A percentile compares a stretch with the other conserved stretches of the same genome.
phyloP scores from a whole-genome alignment of 2,329 filamentous ascomycete genomes.

The Aspergillus sp. region DNA sequence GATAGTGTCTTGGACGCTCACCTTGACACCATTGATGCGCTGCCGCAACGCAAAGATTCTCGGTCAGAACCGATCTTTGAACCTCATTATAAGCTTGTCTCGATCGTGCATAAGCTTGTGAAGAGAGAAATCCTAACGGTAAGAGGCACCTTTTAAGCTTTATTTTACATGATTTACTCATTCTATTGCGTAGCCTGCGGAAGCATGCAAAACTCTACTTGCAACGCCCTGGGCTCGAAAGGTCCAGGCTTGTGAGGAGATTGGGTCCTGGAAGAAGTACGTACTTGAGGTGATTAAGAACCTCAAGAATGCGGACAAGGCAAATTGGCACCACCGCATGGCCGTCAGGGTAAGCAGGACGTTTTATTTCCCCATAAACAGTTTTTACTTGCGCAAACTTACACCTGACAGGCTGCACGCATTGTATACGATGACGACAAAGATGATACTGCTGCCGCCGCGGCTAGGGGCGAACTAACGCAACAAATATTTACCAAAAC shows the following conservation, averaged over 20 bases:
- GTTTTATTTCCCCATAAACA: neutral
- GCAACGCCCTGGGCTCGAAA: conserved; percentile 58
- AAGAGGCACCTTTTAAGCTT: conserved; percentile 13
- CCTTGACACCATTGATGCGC: conserved; percentile 58
- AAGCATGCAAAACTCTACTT: conserved; percentile 52
- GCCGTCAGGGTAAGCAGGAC: conserved; percentile 64
- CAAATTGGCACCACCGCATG: conserved; percentile 93
- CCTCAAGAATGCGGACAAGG: conserved; percentile 73
- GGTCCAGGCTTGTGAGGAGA: conserved; percentile 47
- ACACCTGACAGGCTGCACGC: conserved; percentile 51
- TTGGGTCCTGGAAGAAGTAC: conserved; percentile 60
- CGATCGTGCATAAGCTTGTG: conserved; percentile 79
- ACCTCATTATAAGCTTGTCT: conserved; percentile 88
- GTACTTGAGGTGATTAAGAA: conserved; percentile 60
- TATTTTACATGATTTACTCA: conserved; percentile 10
- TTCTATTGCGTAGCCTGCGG: conserved; percentile 40
- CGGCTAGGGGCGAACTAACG: conserved; percentile 75
- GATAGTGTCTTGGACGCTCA: conserved; percentile 58
- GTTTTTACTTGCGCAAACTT: conserved; percentile 26
- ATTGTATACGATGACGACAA: conserved; percentile 60
- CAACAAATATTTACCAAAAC: conserved; percentile 89
- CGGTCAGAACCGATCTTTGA: conserved; percentile 76
- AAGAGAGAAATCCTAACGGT: conserved; percentile 47
- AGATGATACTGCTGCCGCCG: conserved; percentile 53
- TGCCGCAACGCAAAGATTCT: conserved; percentile 61